phyloP scores from a whole-genome alignment of 2,329 filamentous ascomycete genomes.

The Ophiostoma fasciatum region DNA sequence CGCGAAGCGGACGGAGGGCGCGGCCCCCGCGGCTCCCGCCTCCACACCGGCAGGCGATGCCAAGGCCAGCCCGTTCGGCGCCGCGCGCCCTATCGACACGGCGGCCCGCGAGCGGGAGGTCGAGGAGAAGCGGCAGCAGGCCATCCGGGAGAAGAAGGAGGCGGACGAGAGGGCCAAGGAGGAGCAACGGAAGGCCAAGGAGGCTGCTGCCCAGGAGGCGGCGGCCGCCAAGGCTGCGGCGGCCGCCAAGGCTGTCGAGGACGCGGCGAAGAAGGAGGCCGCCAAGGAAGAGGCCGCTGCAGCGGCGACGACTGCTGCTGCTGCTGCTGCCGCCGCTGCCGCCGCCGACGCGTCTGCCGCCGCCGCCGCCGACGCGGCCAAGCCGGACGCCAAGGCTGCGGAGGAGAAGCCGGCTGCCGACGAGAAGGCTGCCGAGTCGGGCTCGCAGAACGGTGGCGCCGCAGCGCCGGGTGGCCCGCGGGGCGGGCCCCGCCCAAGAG shows the following conservation, averaged over 20 bases:
- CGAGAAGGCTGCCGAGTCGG: slow-evolving; percentile 13
- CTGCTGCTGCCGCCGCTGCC: not conserved
- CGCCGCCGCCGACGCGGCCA: slow-evolving; percentile 5
- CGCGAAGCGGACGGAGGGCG: slow-evolving; percentile 78
- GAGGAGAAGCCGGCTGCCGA: slow-evolving; percentile 12
- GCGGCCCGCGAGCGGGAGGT: slow-evolving; percentile 77
- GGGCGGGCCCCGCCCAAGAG: slow-evolving; percentile 14
- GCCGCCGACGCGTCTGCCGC: slow-evolving; percentile 1
- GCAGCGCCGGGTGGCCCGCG: slow-evolving; percentile 5
- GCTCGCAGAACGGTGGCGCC: slow-evolving; percentile 14
- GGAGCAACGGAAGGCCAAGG: slow-evolving; percentile 50
- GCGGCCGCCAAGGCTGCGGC: slow-evolving; percentile 14
- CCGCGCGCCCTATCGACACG: slow-evolving; percentile 86
- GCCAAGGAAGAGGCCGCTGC: slow-evolving; percentile 21
- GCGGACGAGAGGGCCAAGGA: slow-evolving; percentile 76
- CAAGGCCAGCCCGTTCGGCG: slow-evolving; percentile 88
- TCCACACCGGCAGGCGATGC: slow-evolving; percentile 39
- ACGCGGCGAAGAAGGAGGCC: slow-evolving; percentile 18
- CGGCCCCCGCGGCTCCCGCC: slow-evolving; percentile 43
- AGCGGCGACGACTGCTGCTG: slow-evolving; percentile 15
- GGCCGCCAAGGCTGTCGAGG: slow-evolving; percentile 13
- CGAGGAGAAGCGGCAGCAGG: slow-evolving; percentile 69
- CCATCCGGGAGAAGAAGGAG: slow-evolving; percentile 69
- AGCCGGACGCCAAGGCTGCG: slow-evolving; percentile 10
- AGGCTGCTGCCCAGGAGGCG: slow-evolving; percentile 39